Evolutionary conservation across 1,284 basidiomycete species (phyloP), one percentile per base, ranked within the genome.

Genomic region (Volvariella surrecta): DNA sequence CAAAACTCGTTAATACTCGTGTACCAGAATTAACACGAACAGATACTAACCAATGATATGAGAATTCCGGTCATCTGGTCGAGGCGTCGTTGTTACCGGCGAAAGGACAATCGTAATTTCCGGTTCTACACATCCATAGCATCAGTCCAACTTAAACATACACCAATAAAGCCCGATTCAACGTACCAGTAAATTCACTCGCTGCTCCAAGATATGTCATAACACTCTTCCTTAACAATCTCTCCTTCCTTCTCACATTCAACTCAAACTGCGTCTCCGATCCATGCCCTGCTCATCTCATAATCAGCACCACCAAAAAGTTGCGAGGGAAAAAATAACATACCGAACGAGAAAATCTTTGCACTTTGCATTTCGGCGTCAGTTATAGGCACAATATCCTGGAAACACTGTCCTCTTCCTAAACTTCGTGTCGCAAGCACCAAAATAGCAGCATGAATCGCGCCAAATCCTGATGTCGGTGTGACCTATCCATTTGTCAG

Each of bases 401-500:
- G 67, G 18, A 72, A 70, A 74, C 81, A 86, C 39, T 69, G 69
- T 8, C 74, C 70, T 32, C 67, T 68, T 15, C 79, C 77, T n/a
- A 96, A 73, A 54, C 78, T 84, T 50, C 76, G 73, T 16, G 91
- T 82, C 0, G 89, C 82, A 1, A 96, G 67, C 7, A 74, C 72
- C 10, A 95, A 68, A 15, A 95, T 77, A 0, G 90, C 83, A 2
- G 78, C 70, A 57, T 98, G 93, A 47, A 95, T 75, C 0, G 80
- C 76, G 2, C 91, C 90, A 56, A 90, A 92, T 3, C 85, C 82
- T 2, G 82, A 76, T 58, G 80, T 74, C 43, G 74, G 71, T 52
- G 78, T 71, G 24, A 70, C 56, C 82, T 85, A 46, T 4, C 40
- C 31, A 46, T 3, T 32, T 18, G 32, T 48, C 38, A 34, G 17